Base-by-base conservation (phyloP, 2,329 filamentous ascomycete genomes). In the Trichothecium roseum region DNA sequence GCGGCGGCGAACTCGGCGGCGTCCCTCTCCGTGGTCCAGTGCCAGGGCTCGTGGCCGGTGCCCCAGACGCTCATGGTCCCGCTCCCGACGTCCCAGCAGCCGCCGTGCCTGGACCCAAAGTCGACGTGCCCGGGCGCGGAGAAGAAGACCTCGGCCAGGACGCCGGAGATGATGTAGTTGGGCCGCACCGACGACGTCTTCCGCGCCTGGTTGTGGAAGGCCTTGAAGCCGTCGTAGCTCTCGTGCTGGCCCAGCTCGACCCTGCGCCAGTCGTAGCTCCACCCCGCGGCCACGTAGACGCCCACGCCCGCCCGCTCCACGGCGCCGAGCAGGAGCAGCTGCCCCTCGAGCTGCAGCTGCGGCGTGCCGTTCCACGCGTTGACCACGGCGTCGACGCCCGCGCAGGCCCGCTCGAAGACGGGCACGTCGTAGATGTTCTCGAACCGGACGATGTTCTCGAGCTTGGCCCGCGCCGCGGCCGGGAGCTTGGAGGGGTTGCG, bases 311-410 rank as follows among this genome's bases (percentile, higher is more conserved):
- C 57, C 5, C 54, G 45, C 40, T 60, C 59, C 2, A 52, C 53
- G 3, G 57, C 57, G 6, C 54, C 45, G 2, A 62, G 42, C 1
- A 62, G 53, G 10, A 56, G 37, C 3, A 62, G 45, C 17, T 60
- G 50, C 3, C 47, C 55, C 12, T 60, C 58, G 10, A 62, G 40
- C 8, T 42, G 28, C 6, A 47, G 16, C 8, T 37, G 30, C 3
- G 54, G 49, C 7, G 28, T 30, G 3, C 37, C 38, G 13, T 37
- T 39, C 33, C 58, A 57, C 6, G 53, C 49, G 34, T 46, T 50
- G 16, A 61, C 50, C n/a, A 60, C 42, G 6, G 56, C 54, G 33
- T 60, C 55, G 9, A 58, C 57, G 6, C 54, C 55, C 1, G 36
- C 18, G 12, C 50, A 48, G 5, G 55, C 57, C 4, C 42, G 36